A percentile compares a stretch with the other conserved stretches of the same genome.
phyloP scores from a whole-genome alignment of 2,329 filamentous ascomycete species.

The Aspergillus ochraceoroseus region DNA sequence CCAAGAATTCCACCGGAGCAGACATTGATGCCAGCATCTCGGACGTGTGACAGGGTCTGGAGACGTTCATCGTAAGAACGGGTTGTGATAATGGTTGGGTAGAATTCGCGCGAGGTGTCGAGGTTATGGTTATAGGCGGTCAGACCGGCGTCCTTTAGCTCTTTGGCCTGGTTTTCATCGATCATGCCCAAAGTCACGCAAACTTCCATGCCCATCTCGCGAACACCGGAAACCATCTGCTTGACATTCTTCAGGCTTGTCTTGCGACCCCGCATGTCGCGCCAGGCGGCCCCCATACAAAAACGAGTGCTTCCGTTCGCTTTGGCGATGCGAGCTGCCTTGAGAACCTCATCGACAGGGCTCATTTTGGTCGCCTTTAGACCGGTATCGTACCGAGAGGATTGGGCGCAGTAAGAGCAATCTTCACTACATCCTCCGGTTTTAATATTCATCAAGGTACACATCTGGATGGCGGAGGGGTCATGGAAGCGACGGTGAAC shows the following conservation, averaged over 20 bases:
- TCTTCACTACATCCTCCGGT: constrained; percentile 89
- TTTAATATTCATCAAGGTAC: constrained; percentile 95
- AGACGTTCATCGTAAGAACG: constrained; percentile 82
- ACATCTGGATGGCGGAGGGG: constrained; percentile 79
- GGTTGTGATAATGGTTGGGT: constrained; percentile 80
- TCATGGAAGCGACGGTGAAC: constrained; percentile 83
- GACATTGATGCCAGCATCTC: constrained; percentile 81
- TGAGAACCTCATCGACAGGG: constrained; percentile 73
- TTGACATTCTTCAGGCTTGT: constrained; percentile 77
- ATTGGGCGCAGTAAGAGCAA: constrained; percentile 89
- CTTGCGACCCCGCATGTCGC: constrained; percentile 88
- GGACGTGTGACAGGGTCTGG: constrained; percentile 70
- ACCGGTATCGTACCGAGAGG: constrained; percentile 71
- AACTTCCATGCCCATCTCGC: constrained; percentile 77
- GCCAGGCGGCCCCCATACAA: constrained; percentile 93
- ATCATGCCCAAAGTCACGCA: constrained; percentile 96
- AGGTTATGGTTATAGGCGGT: constrained; percentile 95
- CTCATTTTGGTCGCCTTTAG: constrained; percentile 75
- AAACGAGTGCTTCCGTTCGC: constrained; percentile 83
- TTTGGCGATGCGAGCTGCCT: constrained; percentile 69
- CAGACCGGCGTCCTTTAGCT: constrained; percentile 76
- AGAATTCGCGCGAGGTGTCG: constrained; percentile 84
- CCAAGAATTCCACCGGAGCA: constrained; percentile 87
- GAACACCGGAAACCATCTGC: constrained; percentile 77
- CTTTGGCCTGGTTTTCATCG: constrained; percentile 70